These are phyloP conservation scores for Termitomyces sp. DNA, from an alignment of 768 basidiomycete genomes.

Conservation along the genomic window DNA sequence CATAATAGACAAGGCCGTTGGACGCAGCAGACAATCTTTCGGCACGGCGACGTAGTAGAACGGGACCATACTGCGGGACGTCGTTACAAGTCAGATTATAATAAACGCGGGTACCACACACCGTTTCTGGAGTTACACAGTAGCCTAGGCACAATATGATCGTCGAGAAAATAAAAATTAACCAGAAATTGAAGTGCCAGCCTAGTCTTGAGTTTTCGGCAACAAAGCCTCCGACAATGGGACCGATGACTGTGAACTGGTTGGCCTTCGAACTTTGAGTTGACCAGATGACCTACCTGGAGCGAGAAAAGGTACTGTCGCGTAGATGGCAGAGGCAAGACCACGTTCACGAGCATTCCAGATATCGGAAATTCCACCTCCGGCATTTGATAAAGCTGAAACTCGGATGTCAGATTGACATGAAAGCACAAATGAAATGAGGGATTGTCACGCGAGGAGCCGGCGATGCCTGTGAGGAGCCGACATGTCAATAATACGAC, in stretches of 20 bases:
- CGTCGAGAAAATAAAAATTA: constrained; percentile 55
- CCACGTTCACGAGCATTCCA: constrained; percentile 61
- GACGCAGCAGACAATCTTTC: constrained; percentile 39
- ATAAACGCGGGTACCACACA: constrained; percentile 22
- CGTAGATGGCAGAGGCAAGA: constrained; percentile 57
- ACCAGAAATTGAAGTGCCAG: constrained; percentile 68
- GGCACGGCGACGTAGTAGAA: constrained; percentile 55
- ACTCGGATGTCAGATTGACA: constrained; percentile 10
- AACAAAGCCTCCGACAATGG: constrained; percentile 67
- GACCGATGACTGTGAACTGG: constrained; percentile 49
- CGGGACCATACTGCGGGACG: constrained; percentile 50
- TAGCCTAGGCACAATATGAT: constrained; percentile 45
- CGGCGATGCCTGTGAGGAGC: constrained; percentile 56
- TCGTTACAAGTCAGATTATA: neutral
- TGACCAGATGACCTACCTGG: constrained; percentile 36
- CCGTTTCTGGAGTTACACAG: constrained; percentile 57
- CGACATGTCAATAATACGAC: constrained; percentile 50
- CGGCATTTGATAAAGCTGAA: constrained; percentile 58
- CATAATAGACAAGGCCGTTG: constrained; percentile 39
- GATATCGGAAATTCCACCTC: constrained; percentile 57
- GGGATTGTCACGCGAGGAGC: constrained; percentile 47
- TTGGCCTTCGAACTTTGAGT: neutral
- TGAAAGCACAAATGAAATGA: neutral
- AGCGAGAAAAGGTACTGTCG: constrained; percentile 56
- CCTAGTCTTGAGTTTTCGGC: constrained; percentile 45